Base-by-base conservation (phyloP, 352 stramenopile species). In the Pythium oligandrum region DNA sequence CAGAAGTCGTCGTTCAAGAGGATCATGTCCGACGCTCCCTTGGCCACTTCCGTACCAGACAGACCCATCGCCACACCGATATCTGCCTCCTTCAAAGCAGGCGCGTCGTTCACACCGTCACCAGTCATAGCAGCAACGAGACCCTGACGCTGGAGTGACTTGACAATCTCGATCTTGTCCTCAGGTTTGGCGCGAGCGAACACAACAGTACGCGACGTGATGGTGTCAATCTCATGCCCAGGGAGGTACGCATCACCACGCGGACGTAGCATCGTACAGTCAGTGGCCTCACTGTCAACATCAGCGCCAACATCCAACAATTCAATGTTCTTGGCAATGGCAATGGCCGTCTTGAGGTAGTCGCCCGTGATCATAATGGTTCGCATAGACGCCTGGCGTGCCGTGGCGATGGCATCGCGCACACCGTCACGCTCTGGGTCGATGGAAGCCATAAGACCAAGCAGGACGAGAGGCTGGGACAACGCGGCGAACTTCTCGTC, bases 51-150 rank as follows among this genome's bases (percentile, higher is more conserved):
- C 6, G 96, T 99, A 37, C 96, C 97, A 4, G 93, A 93, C 56
- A 99, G 91, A 36, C 96, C 96, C 96, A 99, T 99, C 3, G 95
- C 96, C 38, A 99, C 88, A 59, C 93, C 91, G 62, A 99, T 97
- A 59, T 98, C 93, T 3, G 93, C 83, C 37, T 89, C 95, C 64
- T 98, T 98, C 31, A 99, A 71, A 0, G 96, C 96, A 32, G 96
- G 96, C 7, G 96, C 96, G 68, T 99, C 96, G 69, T 99, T 99
- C 6, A 97, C 98, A 47, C 96, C 96, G 63, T 99, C 96, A 36
- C 96, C 97, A 31, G 97, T 99, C 76, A 99, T 98, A 4, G 96
- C 96, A 45, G 98, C 89, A n/a, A 91, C 82, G 4, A 86, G 55
- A n/a, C 83, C 83, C 35, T 90, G 78, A 32, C 83, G 75, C 76